Evolutionary conservation across 2,329 filamentous ascomycete genomes (phyloP).

Genomic region (Cladosporium sp.): DNA sequence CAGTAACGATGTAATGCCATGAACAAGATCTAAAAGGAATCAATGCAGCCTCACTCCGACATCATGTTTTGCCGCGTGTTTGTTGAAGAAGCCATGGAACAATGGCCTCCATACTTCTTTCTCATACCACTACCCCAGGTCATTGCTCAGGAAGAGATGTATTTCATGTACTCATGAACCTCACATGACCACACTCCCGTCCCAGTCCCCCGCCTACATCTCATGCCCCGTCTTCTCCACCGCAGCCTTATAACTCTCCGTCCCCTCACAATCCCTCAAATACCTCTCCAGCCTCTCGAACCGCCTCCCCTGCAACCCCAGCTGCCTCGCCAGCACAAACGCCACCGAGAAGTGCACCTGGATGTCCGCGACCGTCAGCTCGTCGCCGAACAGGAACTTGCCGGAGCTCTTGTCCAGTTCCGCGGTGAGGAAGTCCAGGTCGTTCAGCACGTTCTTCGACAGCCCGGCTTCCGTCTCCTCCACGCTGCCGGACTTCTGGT

Average conservation of each 20-base stretch:
- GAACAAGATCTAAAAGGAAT: not conserved
- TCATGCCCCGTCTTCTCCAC: slow-evolving; percentile 37
- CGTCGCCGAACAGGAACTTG: slow-evolving; percentile 37
- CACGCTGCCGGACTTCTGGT: slow-evolving; percentile 32
- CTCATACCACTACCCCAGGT: not conserved
- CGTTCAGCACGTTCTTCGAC: slow-evolving; percentile 39
- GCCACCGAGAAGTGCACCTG: slow-evolving; percentile 40
- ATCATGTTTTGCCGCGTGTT: not conserved
- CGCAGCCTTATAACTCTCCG: slow-evolving; percentile 32
- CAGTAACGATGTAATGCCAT: slow-evolving; percentile 10
- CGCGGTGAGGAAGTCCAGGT: slow-evolving; percentile 40
- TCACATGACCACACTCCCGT: too few relatives aligned
- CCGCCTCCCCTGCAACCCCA: slow-evolving; percentile 33
- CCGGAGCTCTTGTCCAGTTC: slow-evolving; percentile 35
- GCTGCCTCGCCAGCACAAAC: slow-evolving; percentile 34
- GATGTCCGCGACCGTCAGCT: slow-evolving; percentile 39
- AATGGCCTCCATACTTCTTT: not conserved
- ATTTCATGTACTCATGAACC: too few relatives aligned
- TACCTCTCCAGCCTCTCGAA: slow-evolving; percentile 32
- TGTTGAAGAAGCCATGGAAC: not conserved
- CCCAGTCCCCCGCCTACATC: slow-evolving; percentile 15
- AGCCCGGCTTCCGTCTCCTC: slow-evolving; percentile 34
- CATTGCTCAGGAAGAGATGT: too few relatives aligned
- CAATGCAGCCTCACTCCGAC: too few relatives aligned
- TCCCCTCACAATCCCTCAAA: slow-evolving; percentile 33